Evolutionary conservation across 2,329 filamentous ascomycete species (phyloP), one percentile per base, ranked within the genome.

Genomic region (Alternaria postmessia): DNA sequence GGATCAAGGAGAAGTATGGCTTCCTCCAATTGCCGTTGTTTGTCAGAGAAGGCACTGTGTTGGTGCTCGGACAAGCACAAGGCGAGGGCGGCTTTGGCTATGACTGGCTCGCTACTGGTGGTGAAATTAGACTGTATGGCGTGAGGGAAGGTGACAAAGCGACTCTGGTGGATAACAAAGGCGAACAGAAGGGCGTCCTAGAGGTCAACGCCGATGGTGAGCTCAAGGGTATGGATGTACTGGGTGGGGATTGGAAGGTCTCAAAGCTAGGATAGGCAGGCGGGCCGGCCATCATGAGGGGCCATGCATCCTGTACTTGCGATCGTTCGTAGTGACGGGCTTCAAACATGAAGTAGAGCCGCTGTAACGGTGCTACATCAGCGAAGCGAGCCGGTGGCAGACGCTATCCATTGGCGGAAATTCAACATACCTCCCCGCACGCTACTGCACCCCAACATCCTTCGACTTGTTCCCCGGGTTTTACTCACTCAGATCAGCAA

Each of bases 1-100:
- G 82, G 83, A 66, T 79, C 22, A 81, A 71, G 54, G 76, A 81
- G 65, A 78, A 70, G 57, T 80, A 78, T 64, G 75, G 73, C 5
- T 81, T 81, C 60, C 70, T 75, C 6, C 75, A 77, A 20, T 65
- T 76, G 47, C 81, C 81, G n/a, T 44, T 82, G 20, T 81, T 80
- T 61, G 74, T 81, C 6, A 71, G 78, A 12, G 75, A 80, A 57
- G 77, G 79, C 1, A 78, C 75, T 3, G 68, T 82, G 14, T 44
- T 82, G 55, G 74, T 81, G 4, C 67, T 82, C 28, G 80, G 78
- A 2, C 75, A 76, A 59, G 72, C 69, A 41, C 75, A 80, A 28
- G 79, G 79, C 49, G 67, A 73, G 54, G 68, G 70, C 42, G 76
- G 77, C 5, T 80, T 80, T 62, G 74, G 66, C 8, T 81, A 81